phyloP scores from a whole-genome alignment of 2,329 filamentous ascomycete genomes.

The Thermothelomyces thermophilus region DNA sequence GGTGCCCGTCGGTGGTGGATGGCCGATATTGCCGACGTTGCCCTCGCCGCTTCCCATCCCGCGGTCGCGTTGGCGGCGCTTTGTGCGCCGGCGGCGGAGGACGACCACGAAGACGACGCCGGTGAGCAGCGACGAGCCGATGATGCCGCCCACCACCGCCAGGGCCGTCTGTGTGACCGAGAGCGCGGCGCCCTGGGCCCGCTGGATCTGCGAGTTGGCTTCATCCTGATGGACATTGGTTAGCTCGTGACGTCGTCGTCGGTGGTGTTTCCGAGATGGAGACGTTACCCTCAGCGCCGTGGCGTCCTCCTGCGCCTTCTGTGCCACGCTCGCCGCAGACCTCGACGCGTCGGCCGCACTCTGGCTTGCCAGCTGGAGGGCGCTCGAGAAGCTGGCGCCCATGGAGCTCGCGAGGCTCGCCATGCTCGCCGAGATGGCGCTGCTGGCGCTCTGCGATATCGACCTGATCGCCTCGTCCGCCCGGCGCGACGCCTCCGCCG shows the following conservation, averaged over 20 bases:
- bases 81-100: slow-evolving; percentile 26
- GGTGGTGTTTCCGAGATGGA: background rate
- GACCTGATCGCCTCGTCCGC: slow-evolving; percentile 20
- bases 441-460: slow-evolving; percentile 27
- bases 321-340: slow-evolving; percentile 26
- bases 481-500: slow-evolving; percentile 22
- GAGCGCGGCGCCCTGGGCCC: slow-evolving; percentile 34
- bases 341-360: too few relatives aligned
- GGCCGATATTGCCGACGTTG: slow-evolving; percentile 17
- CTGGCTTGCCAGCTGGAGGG: slow-evolving; percentile 26
- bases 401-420: slow-evolving; percentile 27
- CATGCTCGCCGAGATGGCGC: slow-evolving; percentile 24
- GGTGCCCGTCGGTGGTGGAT: slow-evolving; percentile 17
- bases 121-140: slow-evolving; percentile 37
- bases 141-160: slow-evolving; percentile 37
- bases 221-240: slow-evolving; percentile 24
- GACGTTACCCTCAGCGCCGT: slow-evolving; percentile 28
- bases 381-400: slow-evolving; percentile 23
- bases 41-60: background rate
- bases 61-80: slow-evolving; percentile 17
- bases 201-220: slow-evolving; percentile 28
- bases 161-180: slow-evolving; percentile 38
- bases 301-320: slow-evolving; percentile 29
- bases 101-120: slow-evolving; percentile 34
- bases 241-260: background rate